These are phyloP conservation scores for Ophiobolus disseminans DNA, from an alignment of 2,329 filamentous ascomycete genomes.

Conservation along the genomic window DNA sequence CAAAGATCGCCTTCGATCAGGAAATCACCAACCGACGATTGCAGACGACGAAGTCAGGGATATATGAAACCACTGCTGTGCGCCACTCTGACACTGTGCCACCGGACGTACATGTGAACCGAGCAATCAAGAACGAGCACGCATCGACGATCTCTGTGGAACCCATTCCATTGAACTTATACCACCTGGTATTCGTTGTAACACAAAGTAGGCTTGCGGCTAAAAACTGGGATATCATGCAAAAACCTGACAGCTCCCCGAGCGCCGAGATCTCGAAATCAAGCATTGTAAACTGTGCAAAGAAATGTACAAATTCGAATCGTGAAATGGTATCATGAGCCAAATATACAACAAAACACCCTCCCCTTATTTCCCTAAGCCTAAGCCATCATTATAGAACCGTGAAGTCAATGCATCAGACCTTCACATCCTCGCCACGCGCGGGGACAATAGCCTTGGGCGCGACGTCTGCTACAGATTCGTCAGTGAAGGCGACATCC, in stretches of 20 bases:
- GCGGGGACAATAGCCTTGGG: conserved; percentile 32
- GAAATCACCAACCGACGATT: background rate
- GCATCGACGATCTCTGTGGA: conserved; percentile 1
- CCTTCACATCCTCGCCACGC: conserved; percentile 36
- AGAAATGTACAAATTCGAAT: conserved; percentile 30
- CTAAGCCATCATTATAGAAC: conserved; percentile 13
- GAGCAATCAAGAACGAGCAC: conserved; percentile 10
- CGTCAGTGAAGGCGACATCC: conserved; percentile 84
- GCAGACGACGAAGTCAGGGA: conserved; percentile 1
- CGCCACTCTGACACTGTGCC: conserved; percentile 7
- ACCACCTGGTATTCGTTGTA: too few relatives aligned
- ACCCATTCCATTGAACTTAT: background rate
- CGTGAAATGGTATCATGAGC: conserved; percentile 29
- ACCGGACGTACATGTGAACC: conserved; percentile 12
- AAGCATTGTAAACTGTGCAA: conserved; percentile 29
- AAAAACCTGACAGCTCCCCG: conserved; percentile 24
- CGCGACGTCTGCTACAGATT: conserved; percentile 75
- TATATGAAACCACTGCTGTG: conserved; percentile 12
- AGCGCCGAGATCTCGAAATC: conserved; percentile 16
- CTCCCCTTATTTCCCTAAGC: conserved; percentile 15
- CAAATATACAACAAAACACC: conserved; percentile 13
- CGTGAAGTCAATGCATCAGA: conserved; percentile 18
- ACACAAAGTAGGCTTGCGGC: too few relatives aligned
- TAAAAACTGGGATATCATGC: conserved; percentile 25
- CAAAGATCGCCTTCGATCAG: background rate